Conservation (phyloP, 768 basidiomycete species). For the Kwoniella shandongensis region DNA sequence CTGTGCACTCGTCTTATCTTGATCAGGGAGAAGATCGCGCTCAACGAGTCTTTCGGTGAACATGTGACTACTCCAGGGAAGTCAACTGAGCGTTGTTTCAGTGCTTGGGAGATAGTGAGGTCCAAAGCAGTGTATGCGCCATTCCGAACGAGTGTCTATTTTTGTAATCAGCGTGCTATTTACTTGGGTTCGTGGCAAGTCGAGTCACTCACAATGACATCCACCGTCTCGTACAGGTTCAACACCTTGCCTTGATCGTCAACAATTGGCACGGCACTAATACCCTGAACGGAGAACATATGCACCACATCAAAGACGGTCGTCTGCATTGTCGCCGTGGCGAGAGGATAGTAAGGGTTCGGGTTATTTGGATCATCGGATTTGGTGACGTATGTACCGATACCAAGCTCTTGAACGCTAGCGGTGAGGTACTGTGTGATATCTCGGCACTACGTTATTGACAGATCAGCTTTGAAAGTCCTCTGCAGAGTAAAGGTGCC, state of each 20-base stretch:
- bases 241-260: constrained; percentile 85
- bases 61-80: constrained; percentile 97
- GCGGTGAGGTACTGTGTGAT: constrained; percentile 47
- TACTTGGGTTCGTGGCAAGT: neutral
- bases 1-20: constrained; percentile 92
- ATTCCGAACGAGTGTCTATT: constrained; percentile 85
- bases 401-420: constrained; percentile 62
- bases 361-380: constrained; percentile 36
- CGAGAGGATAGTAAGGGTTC: constrained; percentile 83
- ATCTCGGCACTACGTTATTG: constrained; percentile 71
- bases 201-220: constrained; percentile 77
- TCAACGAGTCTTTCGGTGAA: constrained; percentile 85
- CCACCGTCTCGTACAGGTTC: constrained; percentile 96
- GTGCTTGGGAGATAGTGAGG: constrained; percentile 85
- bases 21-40: constrained; percentile 83
- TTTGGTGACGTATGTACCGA: constrained; percentile 81
- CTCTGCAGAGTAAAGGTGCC: neutral
- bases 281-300: constrained; percentile 93
- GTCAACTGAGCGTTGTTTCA: constrained; percentile 86
- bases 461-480: neutral
- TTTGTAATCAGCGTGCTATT: neutral
- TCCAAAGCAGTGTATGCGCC: constrained; percentile 96
- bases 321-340: constrained; percentile 84
- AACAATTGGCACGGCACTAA: constrained; percentile 94
- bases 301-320: constrained; percentile 98